Percentiles rank a stretch among this genome's conserved stretches.
Evolutionary conservation across 1,284 basidiomycete genomes (phyloP).

Genomic region (Somion occarium): DNA sequence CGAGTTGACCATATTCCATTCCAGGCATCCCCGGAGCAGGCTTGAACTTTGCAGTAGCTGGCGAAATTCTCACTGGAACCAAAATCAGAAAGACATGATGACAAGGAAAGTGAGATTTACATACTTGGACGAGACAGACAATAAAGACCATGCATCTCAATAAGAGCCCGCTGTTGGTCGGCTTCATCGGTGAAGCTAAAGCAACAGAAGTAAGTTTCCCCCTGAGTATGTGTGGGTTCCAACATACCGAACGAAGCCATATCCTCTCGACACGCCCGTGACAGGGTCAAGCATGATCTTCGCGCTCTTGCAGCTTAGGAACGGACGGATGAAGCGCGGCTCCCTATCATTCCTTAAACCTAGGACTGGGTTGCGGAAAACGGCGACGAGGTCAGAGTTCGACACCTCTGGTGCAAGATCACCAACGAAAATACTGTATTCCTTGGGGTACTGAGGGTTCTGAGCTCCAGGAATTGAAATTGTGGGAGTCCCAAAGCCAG

Average conservation of each 20-base stretch:
- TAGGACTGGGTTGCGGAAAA: constrained; percentile 80
- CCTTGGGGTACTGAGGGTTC: constrained; percentile 64
- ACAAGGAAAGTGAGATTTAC: constrained; percentile 25
- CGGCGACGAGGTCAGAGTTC: constrained; percentile 85
- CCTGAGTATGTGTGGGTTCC: constrained; percentile 8
- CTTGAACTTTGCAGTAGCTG: constrained; percentile 85
- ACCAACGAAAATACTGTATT: constrained; percentile 89
- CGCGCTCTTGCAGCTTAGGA: constrained; percentile 86
- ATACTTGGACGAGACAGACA: constrained; percentile 81
- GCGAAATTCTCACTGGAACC: constrained; percentile 75
- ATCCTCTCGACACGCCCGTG: constrained; percentile 84
- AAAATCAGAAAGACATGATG: constrained; percentile 10
- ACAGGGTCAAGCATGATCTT: constrained; percentile 91
- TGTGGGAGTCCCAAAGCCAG: constrained; percentile 29
- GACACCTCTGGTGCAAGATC: constrained; percentile 87
- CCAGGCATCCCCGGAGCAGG: constrained; percentile 40
- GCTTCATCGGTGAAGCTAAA: constrained; percentile 78
- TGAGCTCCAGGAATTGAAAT: constrained; percentile 28
- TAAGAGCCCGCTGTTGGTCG: constrained; percentile 83
- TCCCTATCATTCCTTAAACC: constrained; percentile 76
- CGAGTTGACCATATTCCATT: constrained; percentile 46
- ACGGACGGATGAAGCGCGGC: constrained; percentile 81
- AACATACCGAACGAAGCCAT: constrained; percentile 80
- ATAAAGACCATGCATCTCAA: constrained; percentile 87
- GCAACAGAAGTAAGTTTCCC: constrained; percentile 4